Percentiles rank a stretch among this genome's conserved stretches.
Conservation (phyloP, 2,329 filamentous ascomycete species). For the Colletotrichum musicola region DNA sequence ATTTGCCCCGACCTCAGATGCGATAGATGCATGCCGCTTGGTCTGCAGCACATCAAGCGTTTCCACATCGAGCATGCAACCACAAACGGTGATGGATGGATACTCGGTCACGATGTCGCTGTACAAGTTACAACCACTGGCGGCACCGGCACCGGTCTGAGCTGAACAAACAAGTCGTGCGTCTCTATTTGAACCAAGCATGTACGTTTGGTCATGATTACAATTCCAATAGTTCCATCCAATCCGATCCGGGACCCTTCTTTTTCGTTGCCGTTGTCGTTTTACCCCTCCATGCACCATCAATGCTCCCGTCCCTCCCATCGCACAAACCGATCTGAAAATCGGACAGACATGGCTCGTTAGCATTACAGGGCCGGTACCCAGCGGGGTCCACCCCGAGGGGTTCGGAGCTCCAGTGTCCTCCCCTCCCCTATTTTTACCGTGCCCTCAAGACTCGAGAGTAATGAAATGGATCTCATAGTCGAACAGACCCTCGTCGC, state of each 20-base stretch:
- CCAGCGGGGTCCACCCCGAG: slow-evolving; percentile 33
- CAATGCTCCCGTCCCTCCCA: slow-evolving; percentile 4
- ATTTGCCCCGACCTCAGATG: slow-evolving; percentile 7
- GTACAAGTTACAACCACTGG: background rate
- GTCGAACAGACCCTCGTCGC: slow-evolving; percentile 32
- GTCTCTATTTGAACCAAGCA: slow-evolving; percentile 24
- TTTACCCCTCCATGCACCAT: slow-evolving; percentile 10
- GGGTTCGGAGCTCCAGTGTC: slow-evolving; percentile 12
- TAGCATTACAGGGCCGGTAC: slow-evolving; percentile 38
- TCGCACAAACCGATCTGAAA: slow-evolving; percentile 34
- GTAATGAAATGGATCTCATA: slow-evolving; percentile 30
- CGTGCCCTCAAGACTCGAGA: slow-evolving; percentile 20
- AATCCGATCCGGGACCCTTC: slow-evolving; percentile 19
- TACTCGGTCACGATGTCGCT: background rate
- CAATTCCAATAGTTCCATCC: slow-evolving; percentile 29
- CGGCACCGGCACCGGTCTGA: background rate
- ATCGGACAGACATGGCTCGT: slow-evolving; percentile 36
- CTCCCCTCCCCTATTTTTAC: slow-evolving; percentile 19
- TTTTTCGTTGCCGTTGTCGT: slow-evolving; percentile 30
- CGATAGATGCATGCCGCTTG: background rate
- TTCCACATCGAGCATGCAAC: slow-evolving; percentile 7
- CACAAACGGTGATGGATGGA: background rate
- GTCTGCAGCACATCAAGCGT: slow-evolving; percentile 18
- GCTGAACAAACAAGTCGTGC: slow-evolving; percentile 1
- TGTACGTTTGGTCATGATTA: slow-evolving; percentile 25